Base-by-base conservation (phyloP, 2,329 filamentous ascomycete species). In the Arthrocladium fulminans region DNA sequence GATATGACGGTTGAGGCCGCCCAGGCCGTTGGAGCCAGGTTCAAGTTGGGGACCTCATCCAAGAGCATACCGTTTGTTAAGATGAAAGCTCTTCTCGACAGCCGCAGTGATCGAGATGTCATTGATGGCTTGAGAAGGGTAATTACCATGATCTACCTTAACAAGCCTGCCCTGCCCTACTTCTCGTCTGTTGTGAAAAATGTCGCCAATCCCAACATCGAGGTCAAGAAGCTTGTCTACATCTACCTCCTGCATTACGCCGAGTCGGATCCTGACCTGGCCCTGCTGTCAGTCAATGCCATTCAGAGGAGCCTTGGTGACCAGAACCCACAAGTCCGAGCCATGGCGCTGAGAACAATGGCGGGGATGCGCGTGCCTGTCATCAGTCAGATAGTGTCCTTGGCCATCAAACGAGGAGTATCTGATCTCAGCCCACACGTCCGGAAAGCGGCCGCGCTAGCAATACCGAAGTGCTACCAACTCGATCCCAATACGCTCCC, bases 131-230 rank as follows among this genome's bases (percentile, higher is more conserved):
- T 98, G 67, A 84, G 88, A 57, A 83, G 83, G 62, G 87, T 97
- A 62, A 84, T 94, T 58, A 83, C 88, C 63, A 90, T 97, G 84
- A 94, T 95, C 81, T 97, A 96, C 70, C 81, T 82, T 58, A 81
- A 86, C 59, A 86, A 94, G 65, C 84, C 87, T 57, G 95, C 88
- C 50, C 75, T 94, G 2, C 83, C 86, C 19, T 94, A 90, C 75
- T 98, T 98, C 74, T 94, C 90, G n/a, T 86, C 88, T 20, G 86
- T 98, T 48, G 88, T 98, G 65, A 98, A 98, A 72, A 98, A 97
- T 60, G 88, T 96, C 51, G 90, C 90, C 23, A 95, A 87, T 30
- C 85, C 89, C 12, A 95, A 88, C 60, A 77, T 96, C 60, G 88
- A 94, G 62, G 89, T 97, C 67, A 94, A 96, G 70, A 97, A 97